These are phyloP conservation scores for Acarospora socialis DNA, from an alignment of 2,329 filamentous ascomycete species.

Conservation along the genomic window DNA sequence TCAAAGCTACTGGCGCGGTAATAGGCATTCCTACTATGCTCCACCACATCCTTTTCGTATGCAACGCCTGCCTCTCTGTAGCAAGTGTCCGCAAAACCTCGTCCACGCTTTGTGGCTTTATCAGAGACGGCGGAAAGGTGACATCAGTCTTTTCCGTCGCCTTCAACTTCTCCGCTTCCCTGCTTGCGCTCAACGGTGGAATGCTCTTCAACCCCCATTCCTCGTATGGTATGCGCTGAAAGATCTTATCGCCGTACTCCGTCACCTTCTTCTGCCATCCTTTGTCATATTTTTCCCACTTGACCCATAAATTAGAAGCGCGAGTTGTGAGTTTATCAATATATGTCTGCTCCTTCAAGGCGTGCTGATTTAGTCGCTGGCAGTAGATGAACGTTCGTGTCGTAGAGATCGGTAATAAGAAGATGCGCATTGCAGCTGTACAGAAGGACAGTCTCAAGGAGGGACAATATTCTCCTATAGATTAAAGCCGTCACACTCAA, in stretches of 20 bases:
- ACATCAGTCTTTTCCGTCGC: conserved; percentile 55
- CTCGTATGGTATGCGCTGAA: conserved; percentile 82
- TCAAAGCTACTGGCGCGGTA: conserved; percentile 62
- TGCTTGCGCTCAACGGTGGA: conserved; percentile 59
- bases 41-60: conserved; percentile 64
- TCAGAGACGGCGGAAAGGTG: conserved; percentile 57
- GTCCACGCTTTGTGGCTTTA: conserved; percentile 49
- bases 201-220: conserved; percentile 98
- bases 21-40: conserved; percentile 74
- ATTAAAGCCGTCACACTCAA: too few species aligned
- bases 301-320: conserved; percentile 64
- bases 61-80: conserved; percentile 65
- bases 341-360: conserved; percentile 39
- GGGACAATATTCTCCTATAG: conserved; percentile 12
- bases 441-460: conserved; percentile 3
- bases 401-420: conserved; percentile 84
- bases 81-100: conserved; percentile 55
- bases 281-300: conserved; percentile 70
- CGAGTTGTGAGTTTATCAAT: conserved; percentile 57
- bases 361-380: conserved; percentile 52
- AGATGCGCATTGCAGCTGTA: conserved; percentile 61
- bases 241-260: conserved; percentile 68
- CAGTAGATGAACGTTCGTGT: conserved; percentile 85
- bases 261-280: conserved; percentile 86
- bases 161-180: conserved; percentile 48